phyloP scores from a whole-genome alignment of 805 yeast species.

The Clavispora asparagi region DNA sequence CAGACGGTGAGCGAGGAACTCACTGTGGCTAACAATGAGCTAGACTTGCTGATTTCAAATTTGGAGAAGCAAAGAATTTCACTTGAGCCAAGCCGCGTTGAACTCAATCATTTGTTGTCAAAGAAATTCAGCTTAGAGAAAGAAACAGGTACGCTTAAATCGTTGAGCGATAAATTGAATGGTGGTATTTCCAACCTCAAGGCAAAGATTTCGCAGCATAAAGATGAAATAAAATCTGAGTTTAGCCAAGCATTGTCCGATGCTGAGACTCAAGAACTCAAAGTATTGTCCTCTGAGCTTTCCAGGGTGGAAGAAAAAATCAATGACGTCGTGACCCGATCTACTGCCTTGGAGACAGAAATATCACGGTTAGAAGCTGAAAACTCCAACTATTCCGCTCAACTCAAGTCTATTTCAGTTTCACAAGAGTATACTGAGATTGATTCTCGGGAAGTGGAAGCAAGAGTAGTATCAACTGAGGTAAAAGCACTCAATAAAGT shows the following conservation, averaged over 20 bases:
- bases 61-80: slow-evolving; percentile 41
- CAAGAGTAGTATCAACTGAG: slow-evolving; percentile 7
- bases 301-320: slow-evolving; percentile 36
- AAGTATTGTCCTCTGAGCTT: slow-evolving; percentile 29
- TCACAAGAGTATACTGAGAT: slow-evolving; percentile 20
- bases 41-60: slow-evolving; percentile 28
- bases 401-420: slow-evolving; percentile 3
- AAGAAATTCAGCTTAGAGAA: slow-evolving; percentile 41
- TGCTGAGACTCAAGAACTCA: slow-evolving; percentile 44
- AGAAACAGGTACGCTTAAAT: slow-evolving; percentile 30
- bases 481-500: slow-evolving; percentile 20
- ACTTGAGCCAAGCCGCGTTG: slow-evolving; percentile 40
- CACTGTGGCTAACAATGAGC: slow-evolving; percentile 43
- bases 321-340: slow-evolving; percentile 31
- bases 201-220: slow-evolving; percentile 39
- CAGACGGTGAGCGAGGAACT: slow-evolving; percentile 46
- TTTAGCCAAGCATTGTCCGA: slow-evolving; percentile 50
- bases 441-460: background rate
- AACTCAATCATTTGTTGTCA: slow-evolving; percentile 36
- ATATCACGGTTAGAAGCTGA: slow-evolving; percentile 16
- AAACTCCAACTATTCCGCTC: slow-evolving; percentile 4
- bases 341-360: slow-evolving; percentile 43
- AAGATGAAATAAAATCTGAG: slow-evolving; percentile 45
- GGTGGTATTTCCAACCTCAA: slow-evolving; percentile 7
- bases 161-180: slow-evolving; percentile 27